Evolutionary conservation across 345 rosid species (phyloP).

Genomic region (Eutrema japonicum): DNA sequence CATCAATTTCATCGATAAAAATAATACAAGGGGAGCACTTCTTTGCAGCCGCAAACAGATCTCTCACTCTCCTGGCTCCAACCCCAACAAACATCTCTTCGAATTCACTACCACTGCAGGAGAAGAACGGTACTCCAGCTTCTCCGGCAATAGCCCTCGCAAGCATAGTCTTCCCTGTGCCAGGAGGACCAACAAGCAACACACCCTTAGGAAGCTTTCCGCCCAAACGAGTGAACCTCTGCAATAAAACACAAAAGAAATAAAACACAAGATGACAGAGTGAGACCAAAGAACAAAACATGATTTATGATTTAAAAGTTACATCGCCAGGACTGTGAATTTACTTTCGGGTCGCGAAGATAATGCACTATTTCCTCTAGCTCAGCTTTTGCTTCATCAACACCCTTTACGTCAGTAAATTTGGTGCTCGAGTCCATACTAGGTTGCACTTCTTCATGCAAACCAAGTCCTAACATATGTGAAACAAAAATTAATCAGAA

Average conservation of each 20-base stretch:
- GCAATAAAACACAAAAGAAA: slow-evolving; percentile 32
- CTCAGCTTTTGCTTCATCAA: slow-evolving; percentile 98
- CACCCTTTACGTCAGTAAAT: slow-evolving; percentile 92
- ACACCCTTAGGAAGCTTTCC: slow-evolving; percentile 99
- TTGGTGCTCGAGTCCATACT: slow-evolving; percentile 90
- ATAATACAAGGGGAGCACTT: slow-evolving; percentile 95
- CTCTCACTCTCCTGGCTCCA: slow-evolving; percentile 98
- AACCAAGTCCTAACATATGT: slow-evolving; percentile 70
- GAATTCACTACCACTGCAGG: slow-evolving; percentile 99
- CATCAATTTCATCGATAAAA: slow-evolving; percentile 97
- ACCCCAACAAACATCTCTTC: slow-evolving; percentile 99
- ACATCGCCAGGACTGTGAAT: background rate
- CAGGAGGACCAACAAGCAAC: slow-evolving; percentile 96
- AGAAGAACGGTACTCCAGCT: slow-evolving; percentile 98
- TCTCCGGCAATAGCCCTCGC: slow-evolving; percentile 99
- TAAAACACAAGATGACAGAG: background rate
- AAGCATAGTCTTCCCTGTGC: slow-evolving; percentile 97
- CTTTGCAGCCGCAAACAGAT: slow-evolving; percentile 99
- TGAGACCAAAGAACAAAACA: background rate
- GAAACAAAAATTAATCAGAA: background rate
- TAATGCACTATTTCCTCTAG: slow-evolving; percentile 96
- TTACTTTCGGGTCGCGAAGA: slow-evolving; percentile 96
- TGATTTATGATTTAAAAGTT: no score
- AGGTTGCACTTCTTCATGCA: slow-evolving; percentile 95
- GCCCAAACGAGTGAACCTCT: slow-evolving; percentile 97